Base-by-base conservation (phyloP, 441 rosid species). In the Bocquillonia castaneifolia region DNA sequence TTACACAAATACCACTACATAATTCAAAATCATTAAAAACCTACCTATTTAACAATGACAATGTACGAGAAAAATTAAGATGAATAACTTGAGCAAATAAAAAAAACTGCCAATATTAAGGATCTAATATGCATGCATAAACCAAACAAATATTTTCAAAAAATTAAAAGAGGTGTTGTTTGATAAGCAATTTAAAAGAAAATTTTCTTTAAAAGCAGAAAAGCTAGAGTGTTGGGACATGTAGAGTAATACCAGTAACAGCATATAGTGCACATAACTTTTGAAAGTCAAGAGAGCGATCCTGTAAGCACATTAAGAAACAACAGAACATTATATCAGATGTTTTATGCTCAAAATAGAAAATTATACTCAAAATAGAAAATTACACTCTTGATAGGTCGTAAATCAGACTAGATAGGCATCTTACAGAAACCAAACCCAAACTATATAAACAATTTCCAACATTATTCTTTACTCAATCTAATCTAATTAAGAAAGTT, bases 211-310 rank as follows among this genome's bases (percentile, higher is more conserved):
- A 47, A 58, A 57, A 28, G 31, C 31, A 29, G 48, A 50, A 26
- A 45, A 50, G 9, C 58, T n/a, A 53, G 52, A n/a, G 39, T 29
- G n/a, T 29, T 40, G 26, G 69, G 63, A 56, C 32, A 48, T 56
- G 55, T 56, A 66, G 48, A 70, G 55, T 10, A 73, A 62, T 87
- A 95, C 99, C 99, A 25, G 99, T 95, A 78, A 95, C 96, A 51
- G 98, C 98, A 74, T 95, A 95, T 54, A 92, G 71, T 50, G 99
- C 99, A 77, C 98, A 95, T 55, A 95, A 76, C 36, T 80, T 87
- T 5, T 66, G 71, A 64, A 95, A 95, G 79, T 95, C 99, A 53
- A 92, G 91, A 64, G 99, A 95, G 6, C 97, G 98, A 79, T 95
- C 99, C 99, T 95, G 96, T 52, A 66, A 57, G 3, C 42, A 64